Evolutionary conservation across 2,329 filamentous ascomycete genomes (phyloP).

Genomic region (Capronia coronata): DNA sequence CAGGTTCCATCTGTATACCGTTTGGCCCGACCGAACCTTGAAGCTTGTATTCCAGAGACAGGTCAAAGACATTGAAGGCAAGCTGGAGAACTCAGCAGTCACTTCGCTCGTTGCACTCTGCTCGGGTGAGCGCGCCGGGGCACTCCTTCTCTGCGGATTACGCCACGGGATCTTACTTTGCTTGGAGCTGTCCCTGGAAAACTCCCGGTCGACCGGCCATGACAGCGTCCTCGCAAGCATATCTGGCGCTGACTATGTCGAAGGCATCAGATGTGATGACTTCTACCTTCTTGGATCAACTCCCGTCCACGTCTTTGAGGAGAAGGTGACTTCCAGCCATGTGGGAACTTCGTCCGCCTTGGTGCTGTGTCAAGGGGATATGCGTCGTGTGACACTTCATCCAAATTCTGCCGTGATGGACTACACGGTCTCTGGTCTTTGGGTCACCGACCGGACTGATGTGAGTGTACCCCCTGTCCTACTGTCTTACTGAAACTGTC

Average conservation of each 20-base stretch:
- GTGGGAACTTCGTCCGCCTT: slow-evolving; percentile 13
- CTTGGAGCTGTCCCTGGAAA: slow-evolving; percentile 28
- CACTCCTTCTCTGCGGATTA: slow-evolving; percentile 39
- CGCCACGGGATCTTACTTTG: slow-evolving; percentile 41
- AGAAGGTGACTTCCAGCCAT: not conserved
- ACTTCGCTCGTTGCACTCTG: slow-evolving; percentile 30
- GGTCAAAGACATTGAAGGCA: slow-evolving; percentile 24
- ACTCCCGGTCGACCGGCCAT: slow-evolving; percentile 5
- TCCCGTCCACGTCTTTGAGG: slow-evolving; percentile 10
- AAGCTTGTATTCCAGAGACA: slow-evolving; percentile 7
- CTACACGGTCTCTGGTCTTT: slow-evolving; percentile 15
- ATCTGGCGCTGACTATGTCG: slow-evolving; percentile 15
- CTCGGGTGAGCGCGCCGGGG: slow-evolving; percentile 16
- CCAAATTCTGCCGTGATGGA: slow-evolving; percentile 11
- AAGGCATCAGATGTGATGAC: slow-evolving; percentile 19
- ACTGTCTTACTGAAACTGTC: not conserved
- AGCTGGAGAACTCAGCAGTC: slow-evolving; percentile 35
- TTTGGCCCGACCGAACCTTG: slow-evolving; percentile 22
- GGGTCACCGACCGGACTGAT: slow-evolving; percentile 16
- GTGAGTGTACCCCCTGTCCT: slow-evolving; percentile 12
- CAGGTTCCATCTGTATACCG: slow-evolving; percentile 32
- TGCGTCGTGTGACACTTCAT: slow-evolving; percentile 20
- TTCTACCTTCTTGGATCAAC: slow-evolving; percentile 18
- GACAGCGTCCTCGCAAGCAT: not conserved
- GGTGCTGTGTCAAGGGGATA: slow-evolving; percentile 15